phyloP scores from a whole-genome alignment of 345 rosid genomes.

The Populus tremula region DNA sequence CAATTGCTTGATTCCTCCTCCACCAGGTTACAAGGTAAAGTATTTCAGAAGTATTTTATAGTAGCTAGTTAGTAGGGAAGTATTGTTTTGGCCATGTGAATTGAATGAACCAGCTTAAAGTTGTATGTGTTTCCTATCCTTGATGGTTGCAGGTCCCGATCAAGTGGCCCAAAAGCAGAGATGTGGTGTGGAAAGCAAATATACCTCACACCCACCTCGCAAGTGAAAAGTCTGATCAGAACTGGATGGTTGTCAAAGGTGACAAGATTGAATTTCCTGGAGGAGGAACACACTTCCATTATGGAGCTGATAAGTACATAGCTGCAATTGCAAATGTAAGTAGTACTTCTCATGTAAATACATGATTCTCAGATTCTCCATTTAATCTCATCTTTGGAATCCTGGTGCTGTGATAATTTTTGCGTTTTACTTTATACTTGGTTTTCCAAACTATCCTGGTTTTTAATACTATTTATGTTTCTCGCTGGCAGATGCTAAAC shows the following conservation, averaged over 20 bases:
- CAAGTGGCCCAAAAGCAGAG: slow-evolving; percentile 99
- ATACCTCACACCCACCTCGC: slow-evolving; percentile 99
- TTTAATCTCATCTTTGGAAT: not conserved
- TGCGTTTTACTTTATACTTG: not conserved
- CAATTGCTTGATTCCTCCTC: slow-evolving; percentile 99
- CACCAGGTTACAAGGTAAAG: slow-evolving; percentile 80
- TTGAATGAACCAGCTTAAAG: not conserved
- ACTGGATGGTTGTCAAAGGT: slow-evolving; percentile 99
- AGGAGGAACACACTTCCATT: slow-evolving; percentile 98
- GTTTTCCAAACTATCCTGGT: not conserved
- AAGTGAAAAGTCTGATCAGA: slow-evolving; percentile 96
- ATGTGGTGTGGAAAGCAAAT: slow-evolving; percentile 97
- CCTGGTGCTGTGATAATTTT: not conserved
- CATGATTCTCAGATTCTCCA: not conserved
- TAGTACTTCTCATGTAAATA: not conserved
- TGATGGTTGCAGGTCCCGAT: slow-evolving; percentile 64
- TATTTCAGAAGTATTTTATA: not conserved
- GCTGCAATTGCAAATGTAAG: slow-evolving; percentile 91
- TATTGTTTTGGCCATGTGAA: not conserved
- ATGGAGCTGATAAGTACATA: slow-evolving; percentile 97
- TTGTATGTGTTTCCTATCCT: not conserved
- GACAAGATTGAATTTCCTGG: slow-evolving; percentile 93
- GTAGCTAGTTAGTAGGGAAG: not conserved
- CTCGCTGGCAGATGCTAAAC: slow-evolving; percentile 85
- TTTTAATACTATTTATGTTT: slow-evolving; percentile 2